A percentile compares a stretch with the other conserved stretches of the same genome.
Conservation (phyloP, 768 basidiomycete genomes). For the Agaricus subrufescens region DNA sequence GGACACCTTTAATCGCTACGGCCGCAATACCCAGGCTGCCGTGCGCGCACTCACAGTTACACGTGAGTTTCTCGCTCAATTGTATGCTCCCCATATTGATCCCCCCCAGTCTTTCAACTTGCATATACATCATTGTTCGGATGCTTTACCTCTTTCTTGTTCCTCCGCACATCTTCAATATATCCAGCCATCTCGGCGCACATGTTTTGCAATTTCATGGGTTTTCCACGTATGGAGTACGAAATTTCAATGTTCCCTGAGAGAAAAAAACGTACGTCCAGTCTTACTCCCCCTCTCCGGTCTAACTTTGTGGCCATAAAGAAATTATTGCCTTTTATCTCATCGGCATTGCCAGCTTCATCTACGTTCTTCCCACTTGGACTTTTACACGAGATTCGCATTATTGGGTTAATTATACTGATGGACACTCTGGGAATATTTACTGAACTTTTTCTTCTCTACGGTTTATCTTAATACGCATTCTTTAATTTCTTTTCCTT, state of each 20-base stretch:
- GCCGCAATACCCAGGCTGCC: slow-evolving; percentile 60
- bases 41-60: slow-evolving; percentile 53
- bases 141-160: slow-evolving; percentile 79
- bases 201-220: slow-evolving; percentile 93
- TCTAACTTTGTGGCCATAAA: slow-evolving; percentile 27
- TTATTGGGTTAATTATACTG: slow-evolving; percentile 15
- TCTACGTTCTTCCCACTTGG: slow-evolving; percentile 35
- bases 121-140: slow-evolving; percentile 92
- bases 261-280: slow-evolving; percentile 44
- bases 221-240: slow-evolving; percentile 62
- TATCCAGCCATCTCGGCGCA: slow-evolving; percentile 77
- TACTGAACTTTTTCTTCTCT: background rate
- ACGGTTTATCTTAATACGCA: background rate
- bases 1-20: slow-evolving; percentile 77
- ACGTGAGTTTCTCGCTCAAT: slow-evolving; percentile 32
- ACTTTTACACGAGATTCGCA: slow-evolving; percentile 18
- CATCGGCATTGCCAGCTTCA: slow-evolving; percentile 56
- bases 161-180: slow-evolving; percentile 81
- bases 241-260: slow-evolving; percentile 54
- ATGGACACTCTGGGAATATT: background rate
- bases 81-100: too few species aligned
- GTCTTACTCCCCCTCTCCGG: slow-evolving; percentile 14
- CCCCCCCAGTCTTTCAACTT: slow-evolving; percentile 89
- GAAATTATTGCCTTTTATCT: slow-evolving; percentile 54
- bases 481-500: background rate